Base-by-base conservation (phyloP, 495 filamentous ascomycete species). In the Hypoxylon cercidicola region DNA sequence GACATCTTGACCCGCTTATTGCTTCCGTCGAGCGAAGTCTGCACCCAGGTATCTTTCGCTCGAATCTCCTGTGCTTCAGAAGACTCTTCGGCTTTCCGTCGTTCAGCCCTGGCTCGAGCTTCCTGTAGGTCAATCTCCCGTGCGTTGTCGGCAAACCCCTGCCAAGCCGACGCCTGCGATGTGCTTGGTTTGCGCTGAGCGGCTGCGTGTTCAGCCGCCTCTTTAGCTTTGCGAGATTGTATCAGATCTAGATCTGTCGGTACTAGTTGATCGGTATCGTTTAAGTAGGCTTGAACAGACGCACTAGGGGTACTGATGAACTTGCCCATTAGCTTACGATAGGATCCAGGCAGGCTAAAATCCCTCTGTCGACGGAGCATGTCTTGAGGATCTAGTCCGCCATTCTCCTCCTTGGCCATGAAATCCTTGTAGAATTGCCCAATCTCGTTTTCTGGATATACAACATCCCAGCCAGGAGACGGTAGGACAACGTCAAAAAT, bases 401-500 rank as follows among this genome's bases (percentile, higher is more conserved):
- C 93, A 45, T 93, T 93, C 44, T 85, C 84, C 46, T 88, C 82
- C 52, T 82, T 89, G 12, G 72, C 84, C 96, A 99, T 98, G 75
- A 97, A 95, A 8, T 82, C 77, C 55, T 80, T 81, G 74, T 98
- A 99, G 72, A 88, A 93, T 9, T 87, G 84, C 12, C 87, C 88
- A 67, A 97, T 85, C n/a, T 84, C 84, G 68, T 97, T 97, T 2
- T 79, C 72, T 1, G 95, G 95, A 71, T 98, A 99, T 7, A 89
- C 73, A 28, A 97, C 85, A 65, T 97, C 93, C 75, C 85, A 98
- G 28, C 95, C 95, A 4, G 96, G 94, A 11, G 89, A 88, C n/a
- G 95, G 93, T 2, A 99, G 82, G n/a, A 99, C 94, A 54, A 99
- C 71, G 69, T 99, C 95, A 68, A 90, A 93, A 65, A 98, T 90